phyloP scores from a whole-genome alignment of 2,329 filamentous ascomycete species.

The Annulohypoxylon truncatum region DNA sequence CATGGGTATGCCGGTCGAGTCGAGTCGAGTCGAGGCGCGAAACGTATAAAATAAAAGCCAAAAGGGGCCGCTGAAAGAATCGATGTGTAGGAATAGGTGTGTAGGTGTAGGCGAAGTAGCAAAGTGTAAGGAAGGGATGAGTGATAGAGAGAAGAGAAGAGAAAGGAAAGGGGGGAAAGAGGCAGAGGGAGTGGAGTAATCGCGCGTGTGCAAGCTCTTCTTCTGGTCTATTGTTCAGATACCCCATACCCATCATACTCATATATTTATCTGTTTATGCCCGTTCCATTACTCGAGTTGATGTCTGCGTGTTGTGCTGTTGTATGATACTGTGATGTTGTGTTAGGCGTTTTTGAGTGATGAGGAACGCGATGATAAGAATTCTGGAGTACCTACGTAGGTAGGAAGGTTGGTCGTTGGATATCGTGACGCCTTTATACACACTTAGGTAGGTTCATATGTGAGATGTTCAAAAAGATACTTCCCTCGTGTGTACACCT shows the following conservation, averaged over 20 bases:
- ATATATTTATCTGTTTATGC: not conserved
- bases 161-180: too few species aligned
- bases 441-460: not conserved
- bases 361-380: not conserved
- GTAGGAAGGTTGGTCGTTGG: too few species aligned
- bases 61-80: not conserved
- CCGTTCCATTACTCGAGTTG: not conserved
- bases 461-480: too few species aligned
- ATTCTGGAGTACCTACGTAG: constrained; percentile 11
- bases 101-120: not conserved
- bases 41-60: not conserved
- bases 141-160: not conserved
- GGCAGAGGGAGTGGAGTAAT: constrained; percentile 14
- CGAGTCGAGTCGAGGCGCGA: not conserved
- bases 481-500: too few species aligned
- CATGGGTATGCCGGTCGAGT: not conserved
- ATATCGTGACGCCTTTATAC: too few species aligned
- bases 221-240: constrained; percentile 34
- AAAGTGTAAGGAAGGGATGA: not conserved
- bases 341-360: not conserved
- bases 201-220: constrained; percentile 9
- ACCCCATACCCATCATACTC: constrained; percentile 24
- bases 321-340: not conserved
- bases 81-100: constrained; percentile 3
- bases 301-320: not conserved